Base-by-base conservation (phyloP, 495 filamentous ascomycete species). In the Saxispiralis lemnorum region DNA sequence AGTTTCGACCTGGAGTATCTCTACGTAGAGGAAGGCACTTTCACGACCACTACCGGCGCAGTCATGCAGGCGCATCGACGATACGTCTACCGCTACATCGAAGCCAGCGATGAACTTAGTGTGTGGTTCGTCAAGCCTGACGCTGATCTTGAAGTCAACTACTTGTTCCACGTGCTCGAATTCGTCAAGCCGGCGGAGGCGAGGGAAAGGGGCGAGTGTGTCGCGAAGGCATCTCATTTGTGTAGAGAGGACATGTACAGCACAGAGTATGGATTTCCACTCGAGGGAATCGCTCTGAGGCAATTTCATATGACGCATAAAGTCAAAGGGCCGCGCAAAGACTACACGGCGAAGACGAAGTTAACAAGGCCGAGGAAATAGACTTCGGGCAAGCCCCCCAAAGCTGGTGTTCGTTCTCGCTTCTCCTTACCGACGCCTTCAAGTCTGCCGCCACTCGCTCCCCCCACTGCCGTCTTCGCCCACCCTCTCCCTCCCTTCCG, bases 251-350 rank as follows among this genome's bases (percentile, higher is more conserved):
- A 83, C 57, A 66, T 67, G 56, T 83, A 81, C 48, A 64, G 74
- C 44, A 69, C 75, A 17, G 56, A 64, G 15, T 81, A 78, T 50
- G 53, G 65, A 39, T 80, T 83, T 49, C 48, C 59, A 20, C 79
- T 82, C 52, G 45, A 62, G 39, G 68, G 67, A 0, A 62, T 71
- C 7, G 66, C 63, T 35, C 46, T 83, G 46, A 45, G 41, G 33
- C 57, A 59, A 38, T 81, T 77, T 66, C 64, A 57, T 47, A 55
- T 77, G 28, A 63, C 61, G 47, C 79, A 82, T 53, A 64, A 55
- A 17, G 78, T 81, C 34, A 71, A 63, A 37, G 79, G 78, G 0
- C 79, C 78, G 28, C 68, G 71, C 48, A 82, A 82, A 57, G 72
- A 81, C 53, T 83, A 82, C 38, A 48, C 52, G 3, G 43, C 37